Percentiles rank a stretch among this genome's conserved stretches.
Conservation (phyloP, 208 protist genomes). For the Crithidia mellificae region DNA sequence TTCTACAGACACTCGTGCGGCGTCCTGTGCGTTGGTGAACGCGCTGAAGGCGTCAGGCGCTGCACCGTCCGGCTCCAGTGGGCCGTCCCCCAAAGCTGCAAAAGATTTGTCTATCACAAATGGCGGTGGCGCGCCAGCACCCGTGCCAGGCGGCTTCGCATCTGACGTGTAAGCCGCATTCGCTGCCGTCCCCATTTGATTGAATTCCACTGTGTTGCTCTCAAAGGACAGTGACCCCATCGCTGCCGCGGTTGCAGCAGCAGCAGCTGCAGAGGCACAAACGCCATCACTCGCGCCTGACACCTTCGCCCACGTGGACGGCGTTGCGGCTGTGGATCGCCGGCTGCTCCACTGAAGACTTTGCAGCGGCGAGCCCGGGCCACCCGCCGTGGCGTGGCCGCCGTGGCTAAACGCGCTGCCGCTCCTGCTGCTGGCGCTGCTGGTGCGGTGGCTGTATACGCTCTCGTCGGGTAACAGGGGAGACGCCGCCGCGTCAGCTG, state of each 20-base stretch:
- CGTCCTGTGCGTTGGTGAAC: background rate
- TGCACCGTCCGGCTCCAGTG: no score
- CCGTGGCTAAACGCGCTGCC: no score
- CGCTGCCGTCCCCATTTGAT: no score
- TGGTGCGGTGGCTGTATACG: background rate
- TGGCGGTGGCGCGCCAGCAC: no score
- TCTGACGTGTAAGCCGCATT: no score
- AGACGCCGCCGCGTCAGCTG: background rate
- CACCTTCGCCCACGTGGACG: background rate
- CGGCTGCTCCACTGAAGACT: background rate
- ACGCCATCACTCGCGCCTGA: background rate
- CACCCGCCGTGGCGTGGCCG: no score
- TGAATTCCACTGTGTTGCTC: no score
- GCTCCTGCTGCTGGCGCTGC: background rate
- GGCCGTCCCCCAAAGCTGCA: no score
- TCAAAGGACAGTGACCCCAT: no score
- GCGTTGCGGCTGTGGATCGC: background rate
- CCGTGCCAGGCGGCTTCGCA: no score
- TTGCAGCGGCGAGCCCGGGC: background rate
- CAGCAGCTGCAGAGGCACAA: background rate
- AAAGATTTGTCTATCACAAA: no score
- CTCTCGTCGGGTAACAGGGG: background rate
- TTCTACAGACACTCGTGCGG: background rate
- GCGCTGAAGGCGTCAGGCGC: no score
- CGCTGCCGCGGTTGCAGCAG: background rate